A percentile compares a stretch with the other conserved stretches of the same genome.
Evolutionary conservation across 139 green algal genomes (phyloP).

Genomic region (Tetraselmis striata): DNA sequence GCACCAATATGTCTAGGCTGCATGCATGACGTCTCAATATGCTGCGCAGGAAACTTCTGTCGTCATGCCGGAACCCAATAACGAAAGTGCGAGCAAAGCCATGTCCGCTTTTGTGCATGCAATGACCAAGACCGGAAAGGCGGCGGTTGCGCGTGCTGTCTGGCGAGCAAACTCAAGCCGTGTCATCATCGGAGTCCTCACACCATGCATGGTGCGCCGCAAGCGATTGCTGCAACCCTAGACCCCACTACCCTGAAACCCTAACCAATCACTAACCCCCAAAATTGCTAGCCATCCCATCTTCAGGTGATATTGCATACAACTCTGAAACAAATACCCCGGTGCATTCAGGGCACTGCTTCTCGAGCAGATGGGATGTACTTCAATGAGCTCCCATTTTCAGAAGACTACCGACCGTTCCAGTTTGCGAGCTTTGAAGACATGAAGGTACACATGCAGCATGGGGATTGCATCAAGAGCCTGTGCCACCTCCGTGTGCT

Average conservation of each 20-base stretch:
- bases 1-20: too few species aligned
- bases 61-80: neutral
- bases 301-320: too few species aligned
- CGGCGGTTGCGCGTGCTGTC: neutral
- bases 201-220: neutral
- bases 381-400: neutral
- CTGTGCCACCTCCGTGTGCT: too few species aligned
- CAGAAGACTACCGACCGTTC: neutral
- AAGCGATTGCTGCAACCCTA: too few species aligned
- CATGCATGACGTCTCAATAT: too few species aligned
- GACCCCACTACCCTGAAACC: too few species aligned
- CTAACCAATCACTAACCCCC: too few species aligned
- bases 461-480: too few species aligned
- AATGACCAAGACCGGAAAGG: neutral
- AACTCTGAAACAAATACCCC: too few species aligned
- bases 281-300: too few species aligned
- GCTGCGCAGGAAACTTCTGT: neutral
- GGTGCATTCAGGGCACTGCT: neutral
- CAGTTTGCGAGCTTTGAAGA: neutral
- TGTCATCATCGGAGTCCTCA: neutral
- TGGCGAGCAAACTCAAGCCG: neutral
- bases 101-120: neutral
- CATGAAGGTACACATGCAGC: too few species aligned
- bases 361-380: neutral
- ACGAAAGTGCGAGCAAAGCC: neutral